These are phyloP conservation scores for Backusella australiensis DNA, from an alignment of 192 early-diverging fungal genomes.

Conservation along the genomic window DNA sequence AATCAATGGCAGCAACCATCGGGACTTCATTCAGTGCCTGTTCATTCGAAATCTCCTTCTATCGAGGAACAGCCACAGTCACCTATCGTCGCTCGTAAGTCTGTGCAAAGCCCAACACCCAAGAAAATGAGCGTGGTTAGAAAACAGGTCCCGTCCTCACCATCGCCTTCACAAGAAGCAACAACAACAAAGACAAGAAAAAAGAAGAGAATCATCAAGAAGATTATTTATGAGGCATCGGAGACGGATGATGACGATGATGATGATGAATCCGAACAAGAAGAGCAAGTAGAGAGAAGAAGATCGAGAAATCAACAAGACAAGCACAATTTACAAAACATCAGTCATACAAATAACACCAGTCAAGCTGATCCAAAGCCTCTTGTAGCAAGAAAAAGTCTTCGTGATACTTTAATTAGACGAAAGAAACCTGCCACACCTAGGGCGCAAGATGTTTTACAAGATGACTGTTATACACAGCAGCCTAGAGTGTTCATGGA, in stretches of 20 bases:
- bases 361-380: background rate
- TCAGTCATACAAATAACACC: background rate
- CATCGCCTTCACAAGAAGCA: background rate
- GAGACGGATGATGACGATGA: background rate
- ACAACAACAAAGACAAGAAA: background rate
- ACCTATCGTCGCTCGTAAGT: background rate
- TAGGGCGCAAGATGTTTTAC: background rate
- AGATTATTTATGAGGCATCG: background rate
- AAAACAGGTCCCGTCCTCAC: background rate
- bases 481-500: background rate
- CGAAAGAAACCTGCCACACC: background rate
- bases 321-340: background rate
- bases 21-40: background rate
- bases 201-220: background rate
- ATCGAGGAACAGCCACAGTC: background rate
- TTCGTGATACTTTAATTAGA: background rate
- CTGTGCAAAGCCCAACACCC: background rate
- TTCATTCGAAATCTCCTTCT: background rate
- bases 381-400: conserved; percentile 1
- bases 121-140: background rate
- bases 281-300: background rate
- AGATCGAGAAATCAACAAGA: background rate
- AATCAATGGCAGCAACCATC: background rate
- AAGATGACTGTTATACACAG: background rate
- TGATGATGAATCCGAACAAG: background rate